phyloP scores from a whole-genome alignment of 768 basidiomycete species.

The Coprinellus micaceus region DNA sequence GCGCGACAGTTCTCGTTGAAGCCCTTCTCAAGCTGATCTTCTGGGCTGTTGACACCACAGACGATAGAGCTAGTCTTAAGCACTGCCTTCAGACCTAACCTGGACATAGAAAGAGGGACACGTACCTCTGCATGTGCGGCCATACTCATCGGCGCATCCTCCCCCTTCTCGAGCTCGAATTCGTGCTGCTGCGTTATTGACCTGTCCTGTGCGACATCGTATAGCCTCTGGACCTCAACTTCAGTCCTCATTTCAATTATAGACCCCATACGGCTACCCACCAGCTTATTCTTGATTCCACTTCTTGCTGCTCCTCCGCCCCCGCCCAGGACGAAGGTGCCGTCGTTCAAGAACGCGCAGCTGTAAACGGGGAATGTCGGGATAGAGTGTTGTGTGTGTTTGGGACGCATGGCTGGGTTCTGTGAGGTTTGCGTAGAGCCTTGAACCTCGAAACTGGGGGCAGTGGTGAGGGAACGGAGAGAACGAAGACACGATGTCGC shows the following conservation, averaged over 20 bases:
- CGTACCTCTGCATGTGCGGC: slow-evolving; percentile 60
- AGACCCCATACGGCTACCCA: slow-evolving; percentile 32
- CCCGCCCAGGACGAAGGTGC: slow-evolving; percentile 77
- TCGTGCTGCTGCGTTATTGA: slow-evolving; percentile 59
- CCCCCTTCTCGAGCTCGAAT: slow-evolving; percentile 70
- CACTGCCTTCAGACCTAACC: slow-evolving; percentile 2
- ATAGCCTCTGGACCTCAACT: slow-evolving; percentile 53
- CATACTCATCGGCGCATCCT: slow-evolving; percentile 98
- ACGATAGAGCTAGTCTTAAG: slow-evolving; percentile 51
- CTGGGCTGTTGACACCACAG: slow-evolving; percentile 85
- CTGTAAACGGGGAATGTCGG: slow-evolving; percentile 88
- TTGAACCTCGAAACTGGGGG: not conserved
- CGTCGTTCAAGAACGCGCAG: slow-evolving; percentile 71
- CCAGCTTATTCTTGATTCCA: slow-evolving; percentile 94
- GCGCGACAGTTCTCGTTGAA: slow-evolving; percentile 85
- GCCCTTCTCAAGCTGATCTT: slow-evolving; percentile 56
- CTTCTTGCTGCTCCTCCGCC: slow-evolving; percentile 84
- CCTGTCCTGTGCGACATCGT: slow-evolving; percentile 52
- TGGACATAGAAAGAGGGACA: slow-evolving; percentile 1
- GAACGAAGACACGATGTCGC: too few relatives aligned
- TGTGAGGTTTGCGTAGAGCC: slow-evolving; percentile 3
- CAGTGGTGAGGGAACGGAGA: too few relatives aligned
- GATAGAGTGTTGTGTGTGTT: slow-evolving; percentile 74
- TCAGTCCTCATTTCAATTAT: not conserved
- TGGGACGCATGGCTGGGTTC: slow-evolving; percentile 59